phyloP scores from a whole-genome alignment of 2,329 filamentous ascomycete species.

The Conoideocrella luteorostrata region DNA sequence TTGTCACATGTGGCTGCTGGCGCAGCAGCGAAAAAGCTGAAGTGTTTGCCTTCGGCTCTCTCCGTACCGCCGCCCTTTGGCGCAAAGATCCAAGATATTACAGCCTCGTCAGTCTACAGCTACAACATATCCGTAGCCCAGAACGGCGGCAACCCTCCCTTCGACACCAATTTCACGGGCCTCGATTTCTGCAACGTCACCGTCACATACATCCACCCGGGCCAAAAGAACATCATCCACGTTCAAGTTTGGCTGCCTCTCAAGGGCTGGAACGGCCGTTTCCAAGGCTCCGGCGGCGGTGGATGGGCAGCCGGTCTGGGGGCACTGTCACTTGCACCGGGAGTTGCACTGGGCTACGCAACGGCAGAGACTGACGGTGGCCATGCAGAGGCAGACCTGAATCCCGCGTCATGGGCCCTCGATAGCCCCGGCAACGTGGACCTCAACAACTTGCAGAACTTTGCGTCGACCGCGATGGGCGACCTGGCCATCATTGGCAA shows the following conservation, averaged over 20 bases:
- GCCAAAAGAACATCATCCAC: slow-evolving; percentile 14
- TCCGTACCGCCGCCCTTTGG: too few relatives aligned
- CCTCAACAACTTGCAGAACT: slow-evolving; percentile 25
- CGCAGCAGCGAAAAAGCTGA: too few relatives aligned
- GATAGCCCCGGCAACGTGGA: slow-evolving; percentile 12
- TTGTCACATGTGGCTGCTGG: too few relatives aligned
- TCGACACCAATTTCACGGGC: too few relatives aligned
- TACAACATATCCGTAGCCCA: too few relatives aligned
- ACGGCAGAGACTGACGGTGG: neutral
- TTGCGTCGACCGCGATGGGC: slow-evolving; percentile 27
- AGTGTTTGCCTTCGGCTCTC: too few relatives aligned
- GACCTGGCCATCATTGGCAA: slow-evolving; percentile 36
- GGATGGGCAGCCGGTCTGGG: slow-evolving; percentile 20
- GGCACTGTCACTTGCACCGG: neutral
- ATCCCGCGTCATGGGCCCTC: slow-evolving; percentile 11
- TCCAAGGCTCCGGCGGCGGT: slow-evolving; percentile 23
- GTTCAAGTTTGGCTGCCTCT: slow-evolving; percentile 18
- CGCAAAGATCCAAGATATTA: too few relatives aligned
- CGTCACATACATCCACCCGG: slow-evolving; percentile 26
- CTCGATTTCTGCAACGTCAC: slow-evolving; percentile 36
- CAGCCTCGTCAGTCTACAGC: too few relatives aligned
- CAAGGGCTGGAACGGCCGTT: slow-evolving; percentile 21
- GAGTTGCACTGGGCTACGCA: neutral
- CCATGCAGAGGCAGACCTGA: neutral
- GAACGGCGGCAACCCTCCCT: too few relatives aligned